A percentile compares a stretch with the other conserved stretches of the same genome.
phyloP scores from a whole-genome alignment of 1,284 basidiomycete species.

The Ceratobasidium sp. region DNA sequence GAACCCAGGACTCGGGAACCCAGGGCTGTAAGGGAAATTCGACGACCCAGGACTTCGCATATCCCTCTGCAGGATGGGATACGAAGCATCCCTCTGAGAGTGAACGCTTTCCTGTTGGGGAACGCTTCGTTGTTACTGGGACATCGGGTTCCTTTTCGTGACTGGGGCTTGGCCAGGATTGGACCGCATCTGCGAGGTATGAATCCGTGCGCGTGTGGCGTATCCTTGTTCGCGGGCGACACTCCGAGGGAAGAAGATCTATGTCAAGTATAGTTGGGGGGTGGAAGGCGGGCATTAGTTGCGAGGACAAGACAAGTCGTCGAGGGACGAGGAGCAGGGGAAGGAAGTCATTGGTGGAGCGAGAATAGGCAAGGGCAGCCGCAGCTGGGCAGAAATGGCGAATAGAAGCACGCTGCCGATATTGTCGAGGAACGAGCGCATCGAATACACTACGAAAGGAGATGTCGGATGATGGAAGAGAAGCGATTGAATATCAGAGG shows the following conservation, averaged over 20 bases:
- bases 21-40: constrained; percentile 7
- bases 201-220: constrained; percentile 27
- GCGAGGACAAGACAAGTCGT: background rate
- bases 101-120: background rate
- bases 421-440: background rate
- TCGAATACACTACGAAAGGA: background rate
- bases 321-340: too few species aligned
- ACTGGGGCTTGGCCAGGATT: background rate
- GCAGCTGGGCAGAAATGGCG: background rate
- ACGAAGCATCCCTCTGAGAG: background rate
- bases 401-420: background rate
- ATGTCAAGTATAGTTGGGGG: background rate
- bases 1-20: background rate
- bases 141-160: constrained; percentile 14
- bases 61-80: background rate
- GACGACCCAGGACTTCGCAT: constrained; percentile 15
- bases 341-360: background rate
- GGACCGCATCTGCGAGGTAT: constrained; percentile 17
- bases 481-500: background rate
- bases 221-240: constrained; percentile 40
- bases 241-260: constrained; percentile 42
- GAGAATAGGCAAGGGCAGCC: background rate
- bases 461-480: background rate
- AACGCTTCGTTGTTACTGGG: background rate
- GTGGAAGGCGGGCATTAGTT: background rate